Base-by-base conservation (phyloP, 441 rosid species). In the Gossypium davidsonii region DNA sequence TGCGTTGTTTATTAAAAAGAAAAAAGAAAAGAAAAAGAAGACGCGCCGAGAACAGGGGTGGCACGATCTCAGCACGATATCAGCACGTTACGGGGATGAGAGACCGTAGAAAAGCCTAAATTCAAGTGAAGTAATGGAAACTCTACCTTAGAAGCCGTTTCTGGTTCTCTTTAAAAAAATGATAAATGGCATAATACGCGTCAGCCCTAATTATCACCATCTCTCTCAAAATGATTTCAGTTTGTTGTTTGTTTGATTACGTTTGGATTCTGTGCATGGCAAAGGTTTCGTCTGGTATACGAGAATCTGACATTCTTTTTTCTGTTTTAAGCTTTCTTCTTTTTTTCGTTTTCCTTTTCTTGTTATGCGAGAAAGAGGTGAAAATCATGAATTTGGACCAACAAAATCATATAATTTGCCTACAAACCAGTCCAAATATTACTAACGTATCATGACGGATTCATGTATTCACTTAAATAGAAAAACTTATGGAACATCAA, bases 101-200 rank as follows among this genome's bases (percentile, higher is more conserved):
- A 42, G 8, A 25, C 44, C 52, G n/a, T 56, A 5, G 1, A 25
- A 56, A 14, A 64, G 48, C 81, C 81, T 60, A 26, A 71, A 64
- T 74, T 79, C 82, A 78, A 81, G 81, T 81, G 83, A 78, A 21
- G 17, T 74, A 69, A 63, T 48, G 10, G 64, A 34, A 69, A 20
- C 15, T 3, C 67, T 0, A 12, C 74, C 49, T 46, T 56, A 61
- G 34, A 17, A 70, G 78, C 81, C 72, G 78, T 79, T 78, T 78
- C 70, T 46, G 49, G 49, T 28, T 3, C 9, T 51, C 20, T 51
- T n/a, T 4, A n/a, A 15, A 2, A 44, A 9, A 44, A 28, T 28
- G 6, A 4, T 28, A 48, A 26, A 26, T 26, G 31, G 31, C 31
- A 26, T 26, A 26, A 66, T 48, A 28, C 26, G 5, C 44, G 26